A percentile compares a stretch with the other conserved stretches of the same genome.
phyloP scores from a whole-genome alignment of 768 basidiomycete genomes.

The Suillus weaverae region DNA sequence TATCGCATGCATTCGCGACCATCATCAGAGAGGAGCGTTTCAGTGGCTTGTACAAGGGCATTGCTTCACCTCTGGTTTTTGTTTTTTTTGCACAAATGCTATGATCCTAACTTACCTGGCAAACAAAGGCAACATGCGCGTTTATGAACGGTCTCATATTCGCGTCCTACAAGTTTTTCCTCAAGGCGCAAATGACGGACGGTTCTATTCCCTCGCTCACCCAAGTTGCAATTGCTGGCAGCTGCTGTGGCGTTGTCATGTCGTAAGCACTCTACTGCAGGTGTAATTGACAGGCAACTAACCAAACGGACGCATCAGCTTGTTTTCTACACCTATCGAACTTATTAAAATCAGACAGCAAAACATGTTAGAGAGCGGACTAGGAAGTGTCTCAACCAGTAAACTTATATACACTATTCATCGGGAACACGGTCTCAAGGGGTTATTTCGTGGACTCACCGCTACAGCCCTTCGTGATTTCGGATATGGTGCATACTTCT shows the following conservation, averaged over 20 bases:
- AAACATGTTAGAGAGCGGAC: slow-evolving; percentile 38
- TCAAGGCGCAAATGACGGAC: slow-evolving; percentile 60
- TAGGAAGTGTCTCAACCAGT: slow-evolving; percentile 44
- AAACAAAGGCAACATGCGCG: slow-evolving; percentile 59
- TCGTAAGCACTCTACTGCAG: slow-evolving; percentile 53
- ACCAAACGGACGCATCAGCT: slow-evolving; percentile 35
- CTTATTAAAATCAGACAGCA: slow-evolving; percentile 88
- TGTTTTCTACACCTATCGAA: slow-evolving; percentile 82
- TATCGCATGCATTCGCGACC: slow-evolving; percentile 60
- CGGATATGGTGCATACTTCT: slow-evolving; percentile 87
- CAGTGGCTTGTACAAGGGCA: slow-evolving; percentile 70
- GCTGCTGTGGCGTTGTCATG: slow-evolving; percentile 74
- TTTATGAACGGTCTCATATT: slow-evolving; percentile 87
- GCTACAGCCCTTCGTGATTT: slow-evolving; percentile 76
- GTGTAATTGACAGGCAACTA: neutral
- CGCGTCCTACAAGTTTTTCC: slow-evolving; percentile 77
- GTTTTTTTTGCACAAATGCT: slow-evolving; percentile 10
- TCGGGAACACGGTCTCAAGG: slow-evolving; percentile 54
- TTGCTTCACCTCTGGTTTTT: slow-evolving; percentile 78
- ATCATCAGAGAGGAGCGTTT: slow-evolving; percentile 73
- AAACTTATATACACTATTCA: slow-evolving; percentile 59
- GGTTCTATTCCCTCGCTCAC: slow-evolving; percentile 57
- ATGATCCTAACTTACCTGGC: neutral
- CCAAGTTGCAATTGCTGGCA: slow-evolving; percentile 78
- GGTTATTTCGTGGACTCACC: slow-evolving; percentile 75